These are phyloP conservation scores for Schoenoplectus tabernaemontani DNA, from an alignment of 202 grass and related monocot genomes.

Conservation along the genomic window DNA sequence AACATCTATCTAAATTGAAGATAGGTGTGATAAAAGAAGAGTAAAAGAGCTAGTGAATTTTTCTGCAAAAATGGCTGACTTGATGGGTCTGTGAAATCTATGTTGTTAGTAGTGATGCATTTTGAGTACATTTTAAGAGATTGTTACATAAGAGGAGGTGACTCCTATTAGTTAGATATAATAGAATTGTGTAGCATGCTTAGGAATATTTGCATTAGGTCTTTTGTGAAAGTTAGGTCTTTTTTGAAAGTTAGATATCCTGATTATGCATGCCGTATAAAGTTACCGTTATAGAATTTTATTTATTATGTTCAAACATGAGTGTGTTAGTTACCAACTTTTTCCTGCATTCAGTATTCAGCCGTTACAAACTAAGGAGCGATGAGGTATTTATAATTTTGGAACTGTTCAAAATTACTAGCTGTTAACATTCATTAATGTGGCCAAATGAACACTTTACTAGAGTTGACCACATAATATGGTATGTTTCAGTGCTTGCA, in stretches of 20 bases:
- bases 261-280: not conserved
- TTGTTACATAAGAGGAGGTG: not conserved
- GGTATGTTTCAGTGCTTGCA: not conserved
- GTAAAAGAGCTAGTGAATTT: conserved; percentile 14
- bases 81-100: conserved; percentile 13
- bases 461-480: not conserved
- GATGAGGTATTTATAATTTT: not conserved
- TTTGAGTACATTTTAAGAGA: conserved; percentile 17
- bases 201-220: not conserved
- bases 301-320: not conserved
- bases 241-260: not conserved
- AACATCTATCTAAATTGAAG: conserved; percentile 19
- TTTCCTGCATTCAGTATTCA: not conserved
- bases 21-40: conserved; percentile 17
- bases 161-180: not conserved
- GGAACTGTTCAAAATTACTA: not conserved
- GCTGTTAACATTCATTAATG: not conserved
- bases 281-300: not conserved
- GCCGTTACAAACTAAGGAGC: not conserved
- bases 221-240: too few relatives aligned
- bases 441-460: not conserved
- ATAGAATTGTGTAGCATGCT: not conserved
- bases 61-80: conserved; percentile 18
- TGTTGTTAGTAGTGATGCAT: conserved; percentile 11
- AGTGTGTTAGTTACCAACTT: not conserved